Base-by-base conservation (phyloP, 1,284 basidiomycete genomes). In the Inonotus obliquus region DNA sequence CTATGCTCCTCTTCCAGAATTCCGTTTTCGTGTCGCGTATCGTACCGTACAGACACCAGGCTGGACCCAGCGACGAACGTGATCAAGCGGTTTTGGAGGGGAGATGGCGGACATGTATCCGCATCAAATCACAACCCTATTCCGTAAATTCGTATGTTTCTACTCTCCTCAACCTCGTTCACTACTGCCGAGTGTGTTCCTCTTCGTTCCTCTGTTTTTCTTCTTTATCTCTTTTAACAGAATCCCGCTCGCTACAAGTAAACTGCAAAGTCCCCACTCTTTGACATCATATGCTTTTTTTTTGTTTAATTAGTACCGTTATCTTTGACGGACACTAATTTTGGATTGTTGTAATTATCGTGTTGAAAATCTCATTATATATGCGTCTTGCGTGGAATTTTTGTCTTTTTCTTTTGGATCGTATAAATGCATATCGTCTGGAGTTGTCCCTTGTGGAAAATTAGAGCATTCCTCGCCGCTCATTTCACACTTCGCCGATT, bases 31-130 rank as follows among this genome's bases (percentile, higher is more conserved):
- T 81, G 74, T 81, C 77, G 75, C 77, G 82, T 81, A 76, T 79
- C 84, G 81, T 83, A 81, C 81, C 79, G 84, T 79, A 79, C 73
- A 74, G 76, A 71, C 63, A 60, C 67, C 65, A 72, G 74, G 67
- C 75, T 76, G 75, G 76, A 76, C 82, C 80, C 79, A 74, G 83
- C 72, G 82, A 83, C 79, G 82, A 75, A 79, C 82, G 77, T 81
- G 79, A 79, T 79, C 82, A 76, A 51, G 41, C 49, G 58, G 58
- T 21, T 45, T 49, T 58, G 56, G 35, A 48, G 56, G 49, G 56
- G 35, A 48, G 56, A 58, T 38, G 45, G 47, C 41, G 56, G 17
- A 19, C 56, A 25, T 48, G 23, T n/a, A n/a, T 38, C 56, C n/a
- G 41, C n/a, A 9, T 44, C 7, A 17, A 44, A 23, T 10, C 21